A percentile compares a stretch with the other conserved stretches of the same genome.
Evolutionary conservation across 306 rosid genomes (phyloP).

Genomic region (Prunus mongolica): DNA sequence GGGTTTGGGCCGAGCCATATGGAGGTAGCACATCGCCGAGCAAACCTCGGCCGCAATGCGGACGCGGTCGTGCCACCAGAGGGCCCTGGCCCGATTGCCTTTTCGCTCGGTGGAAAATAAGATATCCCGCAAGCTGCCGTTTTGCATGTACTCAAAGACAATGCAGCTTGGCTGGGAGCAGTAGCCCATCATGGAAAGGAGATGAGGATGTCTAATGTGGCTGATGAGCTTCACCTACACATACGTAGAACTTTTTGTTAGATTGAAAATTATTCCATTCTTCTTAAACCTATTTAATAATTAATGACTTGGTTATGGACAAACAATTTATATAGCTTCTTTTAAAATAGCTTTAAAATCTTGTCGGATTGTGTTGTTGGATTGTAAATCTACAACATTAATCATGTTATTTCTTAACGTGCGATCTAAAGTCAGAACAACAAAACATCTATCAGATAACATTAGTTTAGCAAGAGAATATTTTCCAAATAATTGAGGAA

Average conservation of each 20-base stretch:
- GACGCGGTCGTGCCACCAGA: conserved; percentile 52
- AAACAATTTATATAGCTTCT: no score
- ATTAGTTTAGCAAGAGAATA: background rate
- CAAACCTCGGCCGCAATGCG: conserved; percentile 53
- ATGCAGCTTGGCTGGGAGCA: conserved; percentile 54
- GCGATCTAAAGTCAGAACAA: no score
- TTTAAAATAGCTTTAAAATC: no score
- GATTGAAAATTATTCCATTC: background rate
- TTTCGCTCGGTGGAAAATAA: conserved; percentile 24
- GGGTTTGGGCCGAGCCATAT: conserved; percentile 37
- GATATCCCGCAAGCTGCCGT: conserved; percentile 55
- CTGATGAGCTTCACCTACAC: conserved; percentile 62
- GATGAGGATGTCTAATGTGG: conserved; percentile 61
- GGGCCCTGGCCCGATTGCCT: conserved; percentile 30
- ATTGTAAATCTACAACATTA: no score
- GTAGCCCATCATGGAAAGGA: conserved; percentile 63
- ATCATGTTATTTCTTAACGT: no score
- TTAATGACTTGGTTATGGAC: background rate
- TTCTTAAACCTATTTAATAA: background rate
- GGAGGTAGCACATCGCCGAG: conserved; percentile 53
- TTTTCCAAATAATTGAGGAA: background rate
- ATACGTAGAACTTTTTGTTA: background rate
- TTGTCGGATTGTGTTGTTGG: no score
- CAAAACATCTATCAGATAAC: background rate
- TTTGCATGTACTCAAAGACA: conserved; percentile 66